phyloP scores from a whole-genome alignment of 768 basidiomycete species.

The Boletus sp. region DNA sequence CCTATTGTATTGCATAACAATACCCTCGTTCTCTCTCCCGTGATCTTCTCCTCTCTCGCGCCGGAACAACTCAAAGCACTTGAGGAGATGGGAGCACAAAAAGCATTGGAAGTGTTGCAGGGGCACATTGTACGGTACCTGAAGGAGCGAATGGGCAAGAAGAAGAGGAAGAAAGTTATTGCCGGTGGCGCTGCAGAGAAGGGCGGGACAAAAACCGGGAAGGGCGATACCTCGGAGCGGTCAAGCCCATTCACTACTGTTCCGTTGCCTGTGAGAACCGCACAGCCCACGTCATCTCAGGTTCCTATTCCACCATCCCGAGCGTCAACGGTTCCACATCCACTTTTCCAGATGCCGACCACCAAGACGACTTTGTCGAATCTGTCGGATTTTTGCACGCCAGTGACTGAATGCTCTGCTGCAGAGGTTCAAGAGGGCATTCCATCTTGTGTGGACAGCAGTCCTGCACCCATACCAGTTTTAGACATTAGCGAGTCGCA shows the following conservation, averaged over 20 bases:
- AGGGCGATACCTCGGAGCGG: constrained; percentile 29
- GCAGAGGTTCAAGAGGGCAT: constrained; percentile 18
- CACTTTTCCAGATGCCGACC: not conserved
- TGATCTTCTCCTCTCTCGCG: constrained; percentile 76
- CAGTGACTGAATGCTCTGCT: not conserved
- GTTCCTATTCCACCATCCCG: not conserved
- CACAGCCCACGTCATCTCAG: constrained; percentile 10
- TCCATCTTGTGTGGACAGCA: constrained; percentile 15
- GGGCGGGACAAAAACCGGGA: constrained; percentile 38
- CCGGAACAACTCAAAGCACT: constrained; percentile 69
- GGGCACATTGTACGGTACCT: constrained; percentile 81
- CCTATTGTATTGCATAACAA: constrained; percentile 85
- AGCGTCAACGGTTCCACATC: not conserved
- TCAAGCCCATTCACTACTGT: constrained; percentile 45
- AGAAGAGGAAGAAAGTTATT: constrained; percentile 38
- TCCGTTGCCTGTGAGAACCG: constrained; percentile 33
- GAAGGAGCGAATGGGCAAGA: constrained; percentile 60
- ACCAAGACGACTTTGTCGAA: not conserved
- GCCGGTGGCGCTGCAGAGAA: constrained; percentile 36
- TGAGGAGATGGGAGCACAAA: constrained; percentile 76
- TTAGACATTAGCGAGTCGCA: constrained; percentile 22
- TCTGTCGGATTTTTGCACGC: constrained; percentile 14
- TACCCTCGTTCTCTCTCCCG: constrained; percentile 78
- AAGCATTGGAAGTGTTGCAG: constrained; percentile 78
- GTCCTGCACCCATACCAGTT: constrained; percentile 34